A percentile compares a stretch with the other conserved stretches of the same genome.
Evolutionary conservation across 805 yeast genomes (phyloP).

Genomic region (Starmerella apicola): DNA sequence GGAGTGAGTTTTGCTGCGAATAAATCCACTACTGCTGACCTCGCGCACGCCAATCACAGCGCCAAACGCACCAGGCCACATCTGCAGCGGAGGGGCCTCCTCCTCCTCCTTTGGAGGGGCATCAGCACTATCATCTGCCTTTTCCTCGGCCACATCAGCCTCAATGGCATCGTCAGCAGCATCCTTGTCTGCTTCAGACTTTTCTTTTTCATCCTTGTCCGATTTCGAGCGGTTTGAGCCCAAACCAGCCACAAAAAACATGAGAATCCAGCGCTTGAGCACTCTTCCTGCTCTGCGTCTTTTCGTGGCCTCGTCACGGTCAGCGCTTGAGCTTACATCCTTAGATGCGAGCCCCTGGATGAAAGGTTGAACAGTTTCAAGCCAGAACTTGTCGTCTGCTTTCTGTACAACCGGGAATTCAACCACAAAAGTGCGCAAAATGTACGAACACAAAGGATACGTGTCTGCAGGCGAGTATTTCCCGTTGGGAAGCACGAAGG

Average conservation of each 20-base stretch:
- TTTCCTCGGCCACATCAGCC: slow-evolving; percentile 13
- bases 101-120: not conserved
- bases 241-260: slow-evolving; percentile 65
- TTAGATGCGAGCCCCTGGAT: slow-evolving; percentile 65
- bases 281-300: slow-evolving; percentile 50
- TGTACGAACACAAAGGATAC: slow-evolving; percentile 58
- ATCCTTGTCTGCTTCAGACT: not conserved
- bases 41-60: slow-evolving; percentile 57
- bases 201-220: not conserved
- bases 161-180: not conserved
- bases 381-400: slow-evolving; percentile 61
- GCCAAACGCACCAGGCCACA: slow-evolving; percentile 44
- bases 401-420: slow-evolving; percentile 56
- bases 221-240: slow-evolving; percentile 43
- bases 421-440: slow-evolving; percentile 48
- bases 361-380: slow-evolving; percentile 63
- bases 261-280: slow-evolving; percentile 46
- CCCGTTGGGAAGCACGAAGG: slow-evolving; percentile 47
- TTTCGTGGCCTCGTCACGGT: slow-evolving; percentile 64
- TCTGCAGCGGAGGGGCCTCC: slow-evolving; percentile 1
- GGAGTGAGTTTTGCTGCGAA: slow-evolving; percentile 22
- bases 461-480: slow-evolving; percentile 24
- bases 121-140: slow-evolving; percentile 11
- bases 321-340: slow-evolving; percentile 59
- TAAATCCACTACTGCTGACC: slow-evolving; percentile 22